Percentiles rank a stretch among this genome's conserved stretches.
Conservation (phyloP, 441 rosid species). For the Theobroma grandiflorum region DNA sequence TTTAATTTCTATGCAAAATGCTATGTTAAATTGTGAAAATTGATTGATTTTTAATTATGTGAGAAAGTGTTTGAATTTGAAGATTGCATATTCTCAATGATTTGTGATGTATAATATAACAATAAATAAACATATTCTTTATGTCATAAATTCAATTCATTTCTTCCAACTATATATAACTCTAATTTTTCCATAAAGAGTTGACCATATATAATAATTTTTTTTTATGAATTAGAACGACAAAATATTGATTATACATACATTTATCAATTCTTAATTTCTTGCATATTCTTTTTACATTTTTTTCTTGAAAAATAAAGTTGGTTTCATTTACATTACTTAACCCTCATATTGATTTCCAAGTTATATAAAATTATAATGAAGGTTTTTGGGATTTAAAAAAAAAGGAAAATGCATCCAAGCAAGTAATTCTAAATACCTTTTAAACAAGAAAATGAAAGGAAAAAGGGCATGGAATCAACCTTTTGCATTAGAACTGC, state of each 20-base stretch:
- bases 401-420: not conserved
- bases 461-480: not conserved
- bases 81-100: not conserved
- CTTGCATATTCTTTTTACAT: not conserved
- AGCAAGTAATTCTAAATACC: not conserved
- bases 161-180: not conserved
- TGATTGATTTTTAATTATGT: constrained; percentile 9
- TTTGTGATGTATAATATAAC: not conserved
- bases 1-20: not conserved
- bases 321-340: not conserved
- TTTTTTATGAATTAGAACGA: no score
- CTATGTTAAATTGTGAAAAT: not conserved
- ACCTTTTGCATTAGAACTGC: not conserved
- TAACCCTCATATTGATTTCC: not conserved
- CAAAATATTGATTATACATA: no score
- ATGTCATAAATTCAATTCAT: not conserved
- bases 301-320: not conserved
- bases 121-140: not conserved
- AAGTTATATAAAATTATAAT: not conserved
- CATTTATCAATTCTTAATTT: not conserved
- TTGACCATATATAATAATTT: no score
- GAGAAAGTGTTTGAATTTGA: constrained; percentile 3
- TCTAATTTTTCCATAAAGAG: no score
- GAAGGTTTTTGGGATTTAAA: not conserved
- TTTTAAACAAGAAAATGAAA: not conserved